phyloP scores from a whole-genome alignment of 345 rosid species.

The Salix exigua region DNA sequence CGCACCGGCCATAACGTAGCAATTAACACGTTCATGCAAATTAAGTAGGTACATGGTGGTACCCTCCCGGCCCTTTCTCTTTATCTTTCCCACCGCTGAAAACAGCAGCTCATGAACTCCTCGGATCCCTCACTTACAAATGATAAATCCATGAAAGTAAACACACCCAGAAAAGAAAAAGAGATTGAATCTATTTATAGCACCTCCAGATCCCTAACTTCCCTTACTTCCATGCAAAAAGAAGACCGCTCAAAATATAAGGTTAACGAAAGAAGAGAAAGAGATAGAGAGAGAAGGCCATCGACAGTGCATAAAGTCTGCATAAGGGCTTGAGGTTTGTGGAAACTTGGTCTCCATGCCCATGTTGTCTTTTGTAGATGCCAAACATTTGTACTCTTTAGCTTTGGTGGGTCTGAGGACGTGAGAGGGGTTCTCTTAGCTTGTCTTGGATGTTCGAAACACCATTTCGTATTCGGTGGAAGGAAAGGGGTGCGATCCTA shows the following conservation, averaged over 20 bases:
- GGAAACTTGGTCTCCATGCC: constrained; percentile 43
- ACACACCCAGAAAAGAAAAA: constrained; percentile 7
- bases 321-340: constrained; percentile 30
- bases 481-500: constrained; percentile 8
- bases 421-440: constrained; percentile 1
- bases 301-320: constrained; percentile 43
- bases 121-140: constrained; percentile 55
- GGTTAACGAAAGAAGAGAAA: constrained; percentile 10
- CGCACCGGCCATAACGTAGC: not conserved
- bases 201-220: constrained; percentile 33
- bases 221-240: constrained; percentile 55
- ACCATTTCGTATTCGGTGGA: constrained; percentile 8
- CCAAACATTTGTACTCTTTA: constrained; percentile 1
- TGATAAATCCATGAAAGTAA: constrained; percentile 29
- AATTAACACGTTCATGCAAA: not conserved
- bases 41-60: not conserved
- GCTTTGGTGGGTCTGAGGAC: constrained; percentile 17
- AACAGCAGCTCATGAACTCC: constrained; percentile 30
- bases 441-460: constrained; percentile 21
- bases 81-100: constrained; percentile 11
- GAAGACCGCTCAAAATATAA: not conserved
- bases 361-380: constrained; percentile 35
- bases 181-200: constrained; percentile 12
- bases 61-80: not conserved
- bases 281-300: constrained; percentile 2